phyloP scores from a whole-genome alignment of 1,284 basidiomycete species.

The Leucoagaricus sp. region DNA sequence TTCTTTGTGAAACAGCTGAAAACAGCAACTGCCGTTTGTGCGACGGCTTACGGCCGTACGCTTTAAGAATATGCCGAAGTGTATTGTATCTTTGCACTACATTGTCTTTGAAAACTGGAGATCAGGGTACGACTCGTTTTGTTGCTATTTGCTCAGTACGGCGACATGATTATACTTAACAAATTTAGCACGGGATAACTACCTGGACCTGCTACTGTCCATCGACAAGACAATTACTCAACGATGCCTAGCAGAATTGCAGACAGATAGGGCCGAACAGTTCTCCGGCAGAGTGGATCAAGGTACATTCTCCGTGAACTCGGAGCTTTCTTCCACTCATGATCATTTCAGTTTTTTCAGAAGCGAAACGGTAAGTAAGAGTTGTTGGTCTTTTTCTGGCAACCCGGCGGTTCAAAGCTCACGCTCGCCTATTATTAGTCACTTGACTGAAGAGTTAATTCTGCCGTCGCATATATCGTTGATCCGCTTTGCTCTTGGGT shows the following conservation, averaged over 20 bases:
- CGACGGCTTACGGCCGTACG: neutral
- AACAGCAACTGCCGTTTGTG: neutral
- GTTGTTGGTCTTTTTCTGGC: too few relatives aligned
- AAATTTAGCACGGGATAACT: neutral
- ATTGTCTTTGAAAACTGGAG: neutral
- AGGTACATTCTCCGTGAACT: neutral
- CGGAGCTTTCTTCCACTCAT: neutral
- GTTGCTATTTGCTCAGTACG: neutral
- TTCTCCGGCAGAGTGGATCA: constrained; percentile 7
- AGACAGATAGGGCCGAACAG: neutral
- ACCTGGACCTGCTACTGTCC: constrained; percentile 2
- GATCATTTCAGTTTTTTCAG: constrained; percentile 1
- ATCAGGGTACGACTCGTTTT: neutral
- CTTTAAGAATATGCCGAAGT: neutral
- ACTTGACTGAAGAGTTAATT: neutral
- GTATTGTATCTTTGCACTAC: constrained; percentile 5
- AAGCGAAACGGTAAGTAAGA: neutral
- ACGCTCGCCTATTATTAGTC: neutral
- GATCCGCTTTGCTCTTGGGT: constrained; percentile 13
- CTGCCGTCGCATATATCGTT: neutral
- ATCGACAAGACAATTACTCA: neutral
- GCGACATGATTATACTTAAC: neutral
- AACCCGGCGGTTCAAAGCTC: neutral
- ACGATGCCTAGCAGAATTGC: constrained; percentile 6
- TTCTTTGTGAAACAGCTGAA: neutral